These are phyloP conservation scores for Marchantia paleacea DNA, from an alignment of 225 moss, liverwort and hornwort species.

Conservation along the genomic window DNA sequence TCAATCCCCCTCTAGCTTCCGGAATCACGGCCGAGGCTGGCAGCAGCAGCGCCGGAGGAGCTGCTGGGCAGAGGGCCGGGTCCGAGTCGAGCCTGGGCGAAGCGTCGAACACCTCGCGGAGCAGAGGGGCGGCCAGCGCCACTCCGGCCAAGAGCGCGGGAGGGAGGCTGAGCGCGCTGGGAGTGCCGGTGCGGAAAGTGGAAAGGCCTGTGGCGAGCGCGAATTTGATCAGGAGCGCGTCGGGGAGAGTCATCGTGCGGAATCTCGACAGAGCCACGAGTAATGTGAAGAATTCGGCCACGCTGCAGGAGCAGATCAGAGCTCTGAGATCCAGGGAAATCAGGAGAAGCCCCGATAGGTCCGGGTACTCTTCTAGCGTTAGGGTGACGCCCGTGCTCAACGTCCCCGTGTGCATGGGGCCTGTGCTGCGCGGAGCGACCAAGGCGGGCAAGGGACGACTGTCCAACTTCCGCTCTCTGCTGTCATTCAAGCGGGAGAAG, in stretches of 20 bases:
- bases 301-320: constrained; percentile 65
- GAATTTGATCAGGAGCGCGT: constrained; percentile 34
- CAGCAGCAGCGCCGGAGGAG: constrained; percentile 4
- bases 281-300: constrained; percentile 46
- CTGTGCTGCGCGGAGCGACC: constrained; percentile 62
- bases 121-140: neutral
- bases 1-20: constrained; percentile 19
- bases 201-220: constrained; percentile 31
- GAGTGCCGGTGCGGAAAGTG: constrained; percentile 36
- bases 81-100: neutral
- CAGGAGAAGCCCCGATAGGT: constrained; percentile 75
- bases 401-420: constrained; percentile 90
- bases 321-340: constrained; percentile 86
- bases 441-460: constrained; percentile 78
- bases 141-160: neutral
- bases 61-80: neutral
- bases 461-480: constrained; percentile 63
- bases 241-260: constrained; percentile 63
- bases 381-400: constrained; percentile 86
- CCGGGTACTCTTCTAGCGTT: constrained; percentile 67
- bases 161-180: constrained; percentile 25
- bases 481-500: constrained; percentile 79
- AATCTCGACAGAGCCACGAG: constrained; percentile 68
- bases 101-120: neutral
- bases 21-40: neutral